These are phyloP conservation scores for Ligustrum vulgare DNA, from an alignment of 257 asterid genomes.

Conservation along the genomic window DNA sequence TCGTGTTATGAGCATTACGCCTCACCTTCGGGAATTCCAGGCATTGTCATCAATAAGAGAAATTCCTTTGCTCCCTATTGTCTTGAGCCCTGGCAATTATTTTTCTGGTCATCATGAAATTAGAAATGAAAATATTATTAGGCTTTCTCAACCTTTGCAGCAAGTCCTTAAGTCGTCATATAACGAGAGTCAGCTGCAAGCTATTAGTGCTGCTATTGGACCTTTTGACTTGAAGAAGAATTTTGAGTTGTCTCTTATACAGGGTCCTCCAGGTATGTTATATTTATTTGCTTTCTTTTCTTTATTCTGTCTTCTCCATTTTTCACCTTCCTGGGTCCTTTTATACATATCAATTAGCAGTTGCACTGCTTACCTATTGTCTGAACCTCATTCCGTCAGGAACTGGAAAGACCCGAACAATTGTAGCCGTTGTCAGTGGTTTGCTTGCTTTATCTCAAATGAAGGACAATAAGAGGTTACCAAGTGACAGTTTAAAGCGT, in stretches of 20 bases:
- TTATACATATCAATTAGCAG: slow-evolving; percentile 9
- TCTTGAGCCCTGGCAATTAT: slow-evolving; percentile 72
- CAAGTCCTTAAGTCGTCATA: slow-evolving; percentile 67
- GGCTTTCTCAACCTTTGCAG: slow-evolving; percentile 65
- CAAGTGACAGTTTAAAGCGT: slow-evolving; percentile 35
- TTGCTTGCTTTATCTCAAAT: slow-evolving; percentile 67
- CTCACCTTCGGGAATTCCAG: slow-evolving; percentile 97
- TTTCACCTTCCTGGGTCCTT: slow-evolving; percentile 1
- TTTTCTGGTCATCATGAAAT: slow-evolving; percentile 40
- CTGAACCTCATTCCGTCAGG: slow-evolving; percentile 46
- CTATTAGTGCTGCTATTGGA: slow-evolving; percentile 75
- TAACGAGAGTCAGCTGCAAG: slow-evolving; percentile 86
- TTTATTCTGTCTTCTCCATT: neutral
- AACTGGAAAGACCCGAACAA: slow-evolving; percentile 93
- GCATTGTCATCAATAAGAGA: slow-evolving; percentile 86
- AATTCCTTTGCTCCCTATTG: slow-evolving; percentile 84
- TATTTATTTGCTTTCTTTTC: slow-evolving; percentile 16
- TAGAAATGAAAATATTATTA: slow-evolving; percentile 46
- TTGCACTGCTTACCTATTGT: slow-evolving; percentile 20
- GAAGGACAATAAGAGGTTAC: slow-evolving; percentile 50
- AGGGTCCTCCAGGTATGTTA: slow-evolving; percentile 97
- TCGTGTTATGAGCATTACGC: slow-evolving; percentile 91
- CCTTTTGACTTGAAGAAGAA: slow-evolving; percentile 59
- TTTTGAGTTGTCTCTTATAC: slow-evolving; percentile 78
- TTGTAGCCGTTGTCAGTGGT: slow-evolving; percentile 83